Percentiles rank a stretch among this genome's conserved stretches.
phyloP scores from a whole-genome alignment of 495 filamentous ascomycete genomes.

The Ascodesmis nigricans region DNA sequence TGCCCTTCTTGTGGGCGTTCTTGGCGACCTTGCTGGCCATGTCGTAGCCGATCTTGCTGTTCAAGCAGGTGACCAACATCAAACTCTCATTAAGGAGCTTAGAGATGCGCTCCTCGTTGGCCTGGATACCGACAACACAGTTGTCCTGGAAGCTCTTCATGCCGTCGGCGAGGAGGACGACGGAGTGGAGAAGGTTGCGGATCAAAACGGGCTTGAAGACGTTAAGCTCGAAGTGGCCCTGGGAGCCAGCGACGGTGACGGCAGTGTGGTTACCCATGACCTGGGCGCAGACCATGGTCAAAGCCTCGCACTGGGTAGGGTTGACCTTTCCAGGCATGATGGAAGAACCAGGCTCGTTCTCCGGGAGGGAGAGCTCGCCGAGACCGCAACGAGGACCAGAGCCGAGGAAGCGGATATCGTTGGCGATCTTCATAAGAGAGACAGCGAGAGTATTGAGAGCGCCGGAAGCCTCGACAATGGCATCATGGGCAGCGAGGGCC shows the following conservation, averaged over 20 bases:
- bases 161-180: slow-evolving; percentile 65
- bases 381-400: slow-evolving; percentile 90
- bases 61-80: slow-evolving; percentile 96
- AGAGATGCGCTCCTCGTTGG: slow-evolving; percentile 76
- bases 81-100: slow-evolving; percentile 83
- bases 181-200: slow-evolving; percentile 78
- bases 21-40: slow-evolving; percentile 96
- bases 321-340: slow-evolving; percentile 99
- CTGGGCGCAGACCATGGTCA: slow-evolving; percentile 95
- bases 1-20: slow-evolving; percentile 96
- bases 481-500: slow-evolving; percentile 89
- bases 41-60: slow-evolving; percentile 97
- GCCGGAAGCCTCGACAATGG: slow-evolving; percentile 81
- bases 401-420: slow-evolving; percentile 92
- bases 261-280: slow-evolving; percentile 95
- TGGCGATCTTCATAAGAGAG: slow-evolving; percentile 94
- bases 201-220: slow-evolving; percentile 97
- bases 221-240: slow-evolving; percentile 96
- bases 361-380: slow-evolving; percentile 74
- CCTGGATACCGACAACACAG: slow-evolving; percentile 67
- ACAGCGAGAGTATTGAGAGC: slow-evolving; percentile 79
- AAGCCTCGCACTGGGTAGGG: slow-evolving; percentile 90
- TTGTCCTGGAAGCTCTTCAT: slow-evolving; percentile 91
- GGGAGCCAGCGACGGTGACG: slow-evolving; percentile 78
- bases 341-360: slow-evolving; percentile 91